Conservation (phyloP, 352 stramenopile species). For the Phytophthora nicotianae region DNA sequence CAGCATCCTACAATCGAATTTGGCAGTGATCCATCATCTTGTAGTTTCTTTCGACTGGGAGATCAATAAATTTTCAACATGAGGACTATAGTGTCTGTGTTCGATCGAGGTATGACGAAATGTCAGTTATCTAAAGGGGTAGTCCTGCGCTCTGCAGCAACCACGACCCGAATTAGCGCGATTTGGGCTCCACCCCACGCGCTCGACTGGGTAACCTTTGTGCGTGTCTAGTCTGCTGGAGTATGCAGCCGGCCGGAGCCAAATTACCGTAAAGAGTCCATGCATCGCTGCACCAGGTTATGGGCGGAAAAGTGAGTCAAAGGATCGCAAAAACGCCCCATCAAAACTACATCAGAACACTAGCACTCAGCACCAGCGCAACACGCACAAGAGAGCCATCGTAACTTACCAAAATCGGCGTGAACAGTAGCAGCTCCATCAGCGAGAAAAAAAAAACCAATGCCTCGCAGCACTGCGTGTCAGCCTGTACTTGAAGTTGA, state of each 20-base stretch:
- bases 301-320: too few relatives aligned
- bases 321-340: too few relatives aligned
- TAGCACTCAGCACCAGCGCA: too few relatives aligned
- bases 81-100: constrained; percentile 6
- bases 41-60: constrained; percentile 31
- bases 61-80: constrained; percentile 36
- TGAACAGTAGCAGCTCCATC: not conserved
- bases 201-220: not conserved
- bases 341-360: too few relatives aligned
- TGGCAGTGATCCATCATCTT: constrained; percentile 45
- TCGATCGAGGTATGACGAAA: too few relatives aligned
- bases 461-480: too few relatives aligned
- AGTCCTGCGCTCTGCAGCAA: too few relatives aligned
- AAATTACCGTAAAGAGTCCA: too few relatives aligned
- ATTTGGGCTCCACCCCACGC: too few relatives aligned
- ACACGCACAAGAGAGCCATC: not conserved
- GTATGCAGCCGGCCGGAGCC: not conserved
- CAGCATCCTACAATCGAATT: constrained; percentile 51
- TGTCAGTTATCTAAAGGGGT: too few relatives aligned
- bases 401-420: not conserved
- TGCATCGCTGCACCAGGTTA: too few relatives aligned
- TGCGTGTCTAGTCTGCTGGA: not conserved
- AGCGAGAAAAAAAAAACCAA: not conserved
- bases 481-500: constrained; percentile 23
- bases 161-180: too few relatives aligned